A percentile compares a stretch with the other conserved stretches of the same genome.
Conservation (phyloP, 805 yeast genomes). For the Yarrowia phangngaensis region DNA sequence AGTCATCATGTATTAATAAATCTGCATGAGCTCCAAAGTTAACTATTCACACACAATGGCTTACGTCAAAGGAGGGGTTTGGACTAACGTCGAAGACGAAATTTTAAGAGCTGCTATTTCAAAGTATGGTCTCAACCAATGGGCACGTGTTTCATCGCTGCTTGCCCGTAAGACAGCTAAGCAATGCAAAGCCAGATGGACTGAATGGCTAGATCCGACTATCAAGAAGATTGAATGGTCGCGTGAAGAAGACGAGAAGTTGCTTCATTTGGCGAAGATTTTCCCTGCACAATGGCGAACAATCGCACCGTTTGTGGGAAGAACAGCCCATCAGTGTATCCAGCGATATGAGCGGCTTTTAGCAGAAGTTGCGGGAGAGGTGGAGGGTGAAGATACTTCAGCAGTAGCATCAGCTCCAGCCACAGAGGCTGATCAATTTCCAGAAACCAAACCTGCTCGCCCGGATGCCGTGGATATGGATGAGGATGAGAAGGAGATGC, state of each 20-base stretch:
- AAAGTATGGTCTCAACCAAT: conserved; percentile 89
- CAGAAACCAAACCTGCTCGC: conserved; percentile 74
- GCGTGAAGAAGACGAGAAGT: conserved; percentile 66
- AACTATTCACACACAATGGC: conserved; percentile 15
- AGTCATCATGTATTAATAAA: too few relatives aligned
- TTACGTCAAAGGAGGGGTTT: conserved; percentile 73
- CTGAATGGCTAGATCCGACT: conserved; percentile 76
- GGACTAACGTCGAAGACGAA: conserved; percentile 85
- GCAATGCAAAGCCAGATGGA: conserved; percentile 92
- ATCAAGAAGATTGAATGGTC: conserved; percentile 66
- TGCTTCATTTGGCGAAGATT: conserved; percentile 60
- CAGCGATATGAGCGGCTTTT: conserved; percentile 76
- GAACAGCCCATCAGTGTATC: conserved; percentile 83
- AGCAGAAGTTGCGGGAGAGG: conserved; percentile 47
- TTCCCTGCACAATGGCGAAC: conserved; percentile 95
- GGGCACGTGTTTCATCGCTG: conserved; percentile 89
- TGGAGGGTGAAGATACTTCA: conserved; percentile 32
- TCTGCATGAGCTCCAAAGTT: too few relatives aligned
- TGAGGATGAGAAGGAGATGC: conserved; percentile 87
- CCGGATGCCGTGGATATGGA: conserved; percentile 78
- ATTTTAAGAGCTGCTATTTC: conserved; percentile 85
- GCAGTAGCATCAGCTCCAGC: conserved; percentile 46
- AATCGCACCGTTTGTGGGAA: conserved; percentile 71
- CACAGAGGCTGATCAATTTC: conserved; percentile 51
- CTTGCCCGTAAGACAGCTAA: conserved; percentile 80